phyloP scores from a whole-genome alignment of 352 stramenopile species.

The Globisporangium sylvaticum region DNA sequence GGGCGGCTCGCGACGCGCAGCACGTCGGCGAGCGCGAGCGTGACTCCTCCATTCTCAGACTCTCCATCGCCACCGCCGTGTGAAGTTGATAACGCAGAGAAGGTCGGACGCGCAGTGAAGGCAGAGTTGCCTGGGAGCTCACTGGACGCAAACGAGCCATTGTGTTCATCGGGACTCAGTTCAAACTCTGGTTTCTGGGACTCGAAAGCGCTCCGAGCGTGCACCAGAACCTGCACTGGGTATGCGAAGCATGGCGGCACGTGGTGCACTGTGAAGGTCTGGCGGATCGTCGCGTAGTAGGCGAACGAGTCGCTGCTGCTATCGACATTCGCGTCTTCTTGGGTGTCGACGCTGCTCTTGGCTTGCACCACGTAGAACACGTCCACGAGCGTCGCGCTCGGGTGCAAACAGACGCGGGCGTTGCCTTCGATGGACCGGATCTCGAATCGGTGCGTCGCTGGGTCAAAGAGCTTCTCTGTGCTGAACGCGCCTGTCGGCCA shows the following conservation, averaged over 20 bases:
- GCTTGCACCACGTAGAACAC: conserved; percentile 34
- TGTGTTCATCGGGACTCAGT: not conserved
- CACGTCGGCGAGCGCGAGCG: conserved; percentile 33
- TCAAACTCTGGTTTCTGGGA: conserved; percentile 26
- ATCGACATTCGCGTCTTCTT: conserved; percentile 14
- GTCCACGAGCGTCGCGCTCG: conserved; percentile 34
- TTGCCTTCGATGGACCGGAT: conserved; percentile 67
- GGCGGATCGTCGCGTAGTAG: conserved; percentile 39
- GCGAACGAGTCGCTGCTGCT: conserved; percentile 16
- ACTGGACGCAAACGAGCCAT: conserved; percentile 7
- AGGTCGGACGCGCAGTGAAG: conserved; percentile 38
- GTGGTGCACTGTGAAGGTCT: conserved; percentile 33
- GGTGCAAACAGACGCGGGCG: conserved; percentile 36
- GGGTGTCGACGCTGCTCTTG: conserved; percentile 13
- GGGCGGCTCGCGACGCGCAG: conserved; percentile 36
- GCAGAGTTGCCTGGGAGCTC: conserved; percentile 39
- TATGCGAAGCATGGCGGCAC: conserved; percentile 34
- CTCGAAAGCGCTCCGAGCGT: conserved; percentile 25
- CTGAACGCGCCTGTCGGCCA: conserved; percentile 27
- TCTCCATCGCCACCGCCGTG: conserved; percentile 7
- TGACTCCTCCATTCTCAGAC: not conserved
- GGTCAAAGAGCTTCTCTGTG: conserved; percentile 29
- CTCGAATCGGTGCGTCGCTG: conserved; percentile 34
- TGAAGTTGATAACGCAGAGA: conserved; percentile 33
- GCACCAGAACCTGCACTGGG: conserved; percentile 33